Conservation (phyloP, 441 rosid genomes). For the Cnidoscolus chayamansa region DNA sequence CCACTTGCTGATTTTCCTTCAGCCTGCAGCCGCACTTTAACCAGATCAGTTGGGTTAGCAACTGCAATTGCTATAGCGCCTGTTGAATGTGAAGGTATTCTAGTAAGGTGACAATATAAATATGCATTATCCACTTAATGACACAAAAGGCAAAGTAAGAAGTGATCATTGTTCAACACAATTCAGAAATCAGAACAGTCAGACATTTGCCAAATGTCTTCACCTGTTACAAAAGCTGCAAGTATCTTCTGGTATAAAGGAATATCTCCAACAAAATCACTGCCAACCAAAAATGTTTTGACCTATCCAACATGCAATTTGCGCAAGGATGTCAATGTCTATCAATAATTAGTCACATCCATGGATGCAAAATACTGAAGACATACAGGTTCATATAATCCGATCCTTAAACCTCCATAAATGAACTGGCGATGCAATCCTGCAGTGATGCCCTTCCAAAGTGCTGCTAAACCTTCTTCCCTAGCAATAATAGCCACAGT, state of each 20-base stretch:
- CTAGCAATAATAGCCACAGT: conserved; percentile 83
- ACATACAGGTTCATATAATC: conserved; percentile 90
- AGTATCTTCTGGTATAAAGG: conserved; percentile 86
- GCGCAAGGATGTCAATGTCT: conserved; percentile 18
- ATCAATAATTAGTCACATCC: conserved; percentile 17
- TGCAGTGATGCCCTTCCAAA: conserved; percentile 92
- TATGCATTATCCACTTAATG: conserved; percentile 2
- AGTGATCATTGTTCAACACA: conserved; percentile 1
- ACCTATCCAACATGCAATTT: conserved; percentile 49
- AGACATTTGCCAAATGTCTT: conserved; percentile 24
- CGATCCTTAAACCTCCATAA: conserved; percentile 91
- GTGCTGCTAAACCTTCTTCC: conserved; percentile 85
- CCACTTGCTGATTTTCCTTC: conserved; percentile 93
- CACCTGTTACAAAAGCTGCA: conserved; percentile 93
- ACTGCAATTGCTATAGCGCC: conserved; percentile 81
- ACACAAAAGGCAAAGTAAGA: conserved; percentile 9
- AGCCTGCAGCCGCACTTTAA: conserved; percentile 96
- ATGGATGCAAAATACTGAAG: conserved; percentile 12
- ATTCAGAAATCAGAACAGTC: conserved; percentile 20
- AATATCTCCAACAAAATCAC: conserved; percentile 78
- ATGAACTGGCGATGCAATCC: conserved; percentile 95
- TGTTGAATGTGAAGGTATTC: conserved; percentile 28
- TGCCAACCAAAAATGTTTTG: conserved; percentile 70
- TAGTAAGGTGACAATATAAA: conserved; percentile 10
- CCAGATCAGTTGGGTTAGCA: conserved; percentile 99